Base-by-base conservation (phyloP, 352 stramenopile species). In the Phytopythium litorale region DNA sequence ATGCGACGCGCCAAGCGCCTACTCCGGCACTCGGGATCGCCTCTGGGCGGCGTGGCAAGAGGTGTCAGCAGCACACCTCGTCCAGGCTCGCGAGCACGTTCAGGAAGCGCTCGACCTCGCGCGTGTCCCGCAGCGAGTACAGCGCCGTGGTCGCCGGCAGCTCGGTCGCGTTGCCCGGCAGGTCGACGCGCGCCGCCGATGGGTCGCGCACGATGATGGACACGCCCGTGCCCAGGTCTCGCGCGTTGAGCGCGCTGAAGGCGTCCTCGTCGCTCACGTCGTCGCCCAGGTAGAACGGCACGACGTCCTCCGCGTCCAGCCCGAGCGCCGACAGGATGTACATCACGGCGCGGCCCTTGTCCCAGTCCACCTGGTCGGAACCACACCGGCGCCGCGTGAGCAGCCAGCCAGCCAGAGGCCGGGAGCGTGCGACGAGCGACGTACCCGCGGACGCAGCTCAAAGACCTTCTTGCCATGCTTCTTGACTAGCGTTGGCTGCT, bases 231-330 rank as follows among this genome's bases (percentile, higher is more conserved):
- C 79, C 76, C 9, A 78, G 48, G 23, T 67, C 58, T 13, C 76
- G 72, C 15, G 64, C 73, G 49, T 89, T 84, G 25, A 89, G 67
- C 15, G 72, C 75, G 43, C 68, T 73, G 56, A 89, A 89, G 7
- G 76, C 80, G 37, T 89, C 80, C 61, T 93, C 84, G 48, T 93
- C 86, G 46, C 81, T 95, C 37, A 88, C 83, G 46, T 93, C 84
- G 55, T 94, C 84, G 35, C 86, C 86, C 43, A 93, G 58, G 63
- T 92, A 94, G 55, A 93, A 90, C n/a, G 84, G 81, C 51, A 92
- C 80, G 12, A 91, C 73, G 54, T 85, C 72, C 56, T 87, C 78
- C 0, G 71, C 75, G 59, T 88, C 78, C 49, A 89, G 67, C 18
- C 76, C 81, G 46, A 91, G 65, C 62, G 88, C 79, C 33, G 79